Conservation (phyloP, 176 grass and related monocot genomes). For the Cenchrus americanus region DNA sequence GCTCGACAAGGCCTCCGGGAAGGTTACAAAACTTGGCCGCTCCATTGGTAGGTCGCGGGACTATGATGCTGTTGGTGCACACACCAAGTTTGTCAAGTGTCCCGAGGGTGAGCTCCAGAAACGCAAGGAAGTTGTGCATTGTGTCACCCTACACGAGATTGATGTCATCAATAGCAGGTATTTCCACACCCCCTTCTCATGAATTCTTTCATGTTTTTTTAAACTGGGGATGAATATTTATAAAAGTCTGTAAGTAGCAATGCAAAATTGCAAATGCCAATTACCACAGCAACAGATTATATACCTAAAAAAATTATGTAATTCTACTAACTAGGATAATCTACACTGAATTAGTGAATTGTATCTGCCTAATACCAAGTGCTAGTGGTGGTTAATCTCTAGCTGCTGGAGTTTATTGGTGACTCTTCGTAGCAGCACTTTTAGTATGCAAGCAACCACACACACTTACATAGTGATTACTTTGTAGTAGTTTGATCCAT, state of each 20-base stretch:
- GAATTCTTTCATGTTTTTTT: neutral
- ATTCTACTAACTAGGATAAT: neutral
- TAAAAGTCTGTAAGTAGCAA: neutral
- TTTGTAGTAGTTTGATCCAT: neutral
- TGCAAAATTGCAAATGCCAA: neutral
- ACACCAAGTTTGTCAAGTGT: constrained; percentile 92
- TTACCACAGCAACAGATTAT: neutral
- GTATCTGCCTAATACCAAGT: neutral
- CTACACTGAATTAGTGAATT: neutral
- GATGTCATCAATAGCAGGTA: constrained; percentile 99
- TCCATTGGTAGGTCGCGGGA: constrained; percentile 82
- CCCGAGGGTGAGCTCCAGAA: constrained; percentile 97
- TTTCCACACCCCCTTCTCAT: constrained; percentile 11
- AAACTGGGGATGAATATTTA: neutral
- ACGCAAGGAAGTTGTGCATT: constrained; percentile 96
- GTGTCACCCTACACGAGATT: constrained; percentile 93
- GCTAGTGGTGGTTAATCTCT: neutral
- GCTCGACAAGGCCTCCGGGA: constrained; percentile 80
- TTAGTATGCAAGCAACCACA: neutral
- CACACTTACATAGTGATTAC: neutral
- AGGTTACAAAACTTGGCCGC: constrained; percentile 92
- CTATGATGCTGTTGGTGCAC: constrained; percentile 79
- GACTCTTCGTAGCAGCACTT: neutral
- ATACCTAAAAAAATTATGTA: neutral
- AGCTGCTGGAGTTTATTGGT: neutral